Evolutionary conservation across 2,329 filamentous ascomycete species (phyloP).

Genomic region (Trichoderma hamatum): DNA sequence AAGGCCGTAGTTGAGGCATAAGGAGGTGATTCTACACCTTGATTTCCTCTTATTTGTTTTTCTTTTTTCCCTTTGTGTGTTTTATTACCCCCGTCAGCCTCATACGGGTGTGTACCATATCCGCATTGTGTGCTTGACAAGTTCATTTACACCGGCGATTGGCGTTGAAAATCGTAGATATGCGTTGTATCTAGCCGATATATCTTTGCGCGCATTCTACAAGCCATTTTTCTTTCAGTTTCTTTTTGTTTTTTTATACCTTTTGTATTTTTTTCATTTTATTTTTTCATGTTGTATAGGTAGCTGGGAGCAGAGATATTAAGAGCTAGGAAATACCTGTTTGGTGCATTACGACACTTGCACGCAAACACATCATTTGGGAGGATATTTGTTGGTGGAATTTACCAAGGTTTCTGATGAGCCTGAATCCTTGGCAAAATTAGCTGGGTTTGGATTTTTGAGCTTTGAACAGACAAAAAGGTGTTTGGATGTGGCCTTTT

Average conservation of each 20-base stretch:
- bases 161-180: neutral
- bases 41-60: neutral
- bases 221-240: neutral
- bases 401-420: neutral
- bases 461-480: neutral
- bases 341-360: constrained; percentile 21
- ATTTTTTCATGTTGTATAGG: too few relatives aligned
- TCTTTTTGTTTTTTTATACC: constrained; percentile 12
- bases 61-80: neutral
- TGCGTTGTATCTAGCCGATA: neutral
- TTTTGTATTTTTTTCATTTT: constrained; percentile 23
- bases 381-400: neutral
- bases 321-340: neutral
- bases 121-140: neutral
- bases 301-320: neutral
- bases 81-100: neutral
- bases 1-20: constrained; percentile 32
- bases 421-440: neutral
- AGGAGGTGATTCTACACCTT: neutral
- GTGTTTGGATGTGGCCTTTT: neutral
- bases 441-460: neutral
- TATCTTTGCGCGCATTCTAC: neutral
- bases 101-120: neutral
- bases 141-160: constrained; percentile 1
- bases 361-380: neutral